A percentile compares a stretch with the other conserved stretches of the same genome.
phyloP scores from a whole-genome alignment of 176 grass and related monocot genomes.

The Hyparrhenia diplandra region DNA sequence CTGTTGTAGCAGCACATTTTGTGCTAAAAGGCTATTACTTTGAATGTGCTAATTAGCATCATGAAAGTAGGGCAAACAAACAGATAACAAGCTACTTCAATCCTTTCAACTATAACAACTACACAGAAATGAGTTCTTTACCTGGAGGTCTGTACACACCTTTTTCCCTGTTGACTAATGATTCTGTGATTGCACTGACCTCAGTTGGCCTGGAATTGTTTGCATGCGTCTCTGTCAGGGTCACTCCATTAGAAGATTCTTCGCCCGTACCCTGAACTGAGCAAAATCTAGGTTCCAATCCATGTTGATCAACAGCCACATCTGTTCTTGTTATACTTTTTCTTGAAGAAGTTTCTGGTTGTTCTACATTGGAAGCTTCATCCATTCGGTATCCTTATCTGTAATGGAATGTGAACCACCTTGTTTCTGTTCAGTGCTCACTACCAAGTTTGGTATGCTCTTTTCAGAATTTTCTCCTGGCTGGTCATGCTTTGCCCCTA shows the following conservation, averaged over 20 bases:
- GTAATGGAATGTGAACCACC: constrained; percentile 23
- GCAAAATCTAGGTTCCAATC: constrained; percentile 4
- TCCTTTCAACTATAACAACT: constrained; percentile 2
- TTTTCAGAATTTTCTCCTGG: constrained; percentile 28
- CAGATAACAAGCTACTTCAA: background rate
- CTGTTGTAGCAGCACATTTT: background rate
- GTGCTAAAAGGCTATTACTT: constrained; percentile 1
- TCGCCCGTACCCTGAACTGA: background rate
- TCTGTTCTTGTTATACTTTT: constrained; percentile 19
- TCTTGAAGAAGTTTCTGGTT: constrained; percentile 25
- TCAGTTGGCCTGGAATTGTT: constrained; percentile 28
- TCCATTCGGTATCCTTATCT: constrained; percentile 29
- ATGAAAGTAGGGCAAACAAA: background rate
- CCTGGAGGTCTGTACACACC: constrained; percentile 25
- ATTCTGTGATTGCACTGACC: constrained; percentile 6
- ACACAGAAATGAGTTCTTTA: constrained; percentile 17
- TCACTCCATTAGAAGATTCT: constrained; percentile 15
- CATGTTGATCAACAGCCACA: constrained; percentile 1
- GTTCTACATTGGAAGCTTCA: constrained; percentile 34
- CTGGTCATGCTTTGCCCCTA: constrained; percentile 20
- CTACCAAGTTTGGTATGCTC: constrained; percentile 12
- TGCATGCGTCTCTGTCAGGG: background rate
- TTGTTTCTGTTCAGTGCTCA: constrained; percentile 11
- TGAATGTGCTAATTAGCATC: background rate
- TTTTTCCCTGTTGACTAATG: constrained; percentile 15